phyloP scores from a whole-genome alignment of 2,329 filamentous ascomycete genomes.

The Eutypa lata region DNA sequence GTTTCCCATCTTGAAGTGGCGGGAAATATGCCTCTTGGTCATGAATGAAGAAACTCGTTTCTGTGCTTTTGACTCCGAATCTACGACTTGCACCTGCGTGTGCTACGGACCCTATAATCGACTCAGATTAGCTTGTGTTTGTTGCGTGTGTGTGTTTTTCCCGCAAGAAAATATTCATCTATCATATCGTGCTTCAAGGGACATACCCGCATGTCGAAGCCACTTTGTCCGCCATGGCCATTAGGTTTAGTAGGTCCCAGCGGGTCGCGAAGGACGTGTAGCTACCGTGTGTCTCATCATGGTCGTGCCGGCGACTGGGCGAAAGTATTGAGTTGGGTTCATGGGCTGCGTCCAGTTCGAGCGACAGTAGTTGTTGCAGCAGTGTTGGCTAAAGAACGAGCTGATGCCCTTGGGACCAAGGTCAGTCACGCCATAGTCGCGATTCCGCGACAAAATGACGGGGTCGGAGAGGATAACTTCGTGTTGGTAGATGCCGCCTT shows the following conservation, averaged over 20 bases:
- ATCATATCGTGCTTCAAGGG: background rate
- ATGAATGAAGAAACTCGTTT: too few species aligned
- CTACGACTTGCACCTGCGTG: too few species aligned
- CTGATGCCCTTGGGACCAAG: slow-evolving; percentile 36
- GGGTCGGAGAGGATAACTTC: slow-evolving; percentile 36
- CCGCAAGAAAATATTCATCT: background rate
- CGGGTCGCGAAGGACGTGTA: background rate
- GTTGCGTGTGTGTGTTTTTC: background rate
- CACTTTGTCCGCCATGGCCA: background rate
- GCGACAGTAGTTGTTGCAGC: slow-evolving; percentile 31
- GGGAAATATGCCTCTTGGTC: too few species aligned
- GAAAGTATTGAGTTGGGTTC: background rate
- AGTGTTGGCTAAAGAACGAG: slow-evolving; percentile 36
- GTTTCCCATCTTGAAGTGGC: too few species aligned
- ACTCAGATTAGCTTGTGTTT: too few species aligned
- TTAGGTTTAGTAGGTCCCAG: background rate
- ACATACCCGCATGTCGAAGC: background rate
- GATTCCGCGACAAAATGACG: slow-evolving; percentile 35
- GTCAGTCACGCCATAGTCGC: slow-evolving; percentile 37
- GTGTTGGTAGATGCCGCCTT: slow-evolving; percentile 37
- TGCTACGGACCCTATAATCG: too few species aligned
- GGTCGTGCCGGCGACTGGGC: background rate
- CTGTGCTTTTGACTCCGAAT: too few species aligned
- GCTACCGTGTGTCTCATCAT: background rate
- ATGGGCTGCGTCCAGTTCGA: slow-evolving; percentile 18